Conservation (phyloP, 2,329 filamentous ascomycete species). For the Colletotrichum zoysiae region DNA sequence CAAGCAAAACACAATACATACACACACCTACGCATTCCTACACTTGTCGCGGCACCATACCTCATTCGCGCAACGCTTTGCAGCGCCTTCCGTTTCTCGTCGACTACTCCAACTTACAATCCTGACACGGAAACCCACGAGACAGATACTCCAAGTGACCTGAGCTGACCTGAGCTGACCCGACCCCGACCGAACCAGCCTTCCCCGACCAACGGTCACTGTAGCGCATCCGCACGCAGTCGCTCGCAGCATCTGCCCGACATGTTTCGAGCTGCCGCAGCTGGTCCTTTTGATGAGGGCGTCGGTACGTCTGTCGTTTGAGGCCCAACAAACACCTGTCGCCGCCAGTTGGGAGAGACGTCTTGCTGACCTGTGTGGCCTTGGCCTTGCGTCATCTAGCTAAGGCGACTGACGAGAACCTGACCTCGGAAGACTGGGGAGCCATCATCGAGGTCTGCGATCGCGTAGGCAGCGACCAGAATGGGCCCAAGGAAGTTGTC, state of each 20-base stretch:
- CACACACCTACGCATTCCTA: background rate
- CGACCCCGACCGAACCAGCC: conserved; percentile 6
- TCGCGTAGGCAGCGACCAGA: conserved; percentile 66
- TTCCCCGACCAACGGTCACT: background rate
- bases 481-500: conserved; percentile 83
- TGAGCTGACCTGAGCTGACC: background rate
- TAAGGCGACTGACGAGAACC: conserved; percentile 95
- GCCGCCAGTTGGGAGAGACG: too few relatives aligned
- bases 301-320: conserved; percentile 61
- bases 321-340: background rate
- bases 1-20: background rate
- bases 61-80: background rate
- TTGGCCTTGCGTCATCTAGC: conserved; percentile 52
- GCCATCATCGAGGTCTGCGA: conserved; percentile 75
- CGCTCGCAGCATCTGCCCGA: conserved; percentile 46
- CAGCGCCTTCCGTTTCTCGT: background rate
- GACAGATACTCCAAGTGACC: conserved; percentile 3
- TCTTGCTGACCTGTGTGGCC: background rate
- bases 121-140: conserved; percentile 3
- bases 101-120: background rate
- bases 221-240: conserved; percentile 29
- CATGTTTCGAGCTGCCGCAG: conserved; percentile 71
- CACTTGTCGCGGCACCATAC: background rate
- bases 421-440: conserved; percentile 83
- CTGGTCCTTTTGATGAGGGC: conserved; percentile 70